Evolutionary conservation across 331 rosid species (phyloP), one percentile per base, ranked within the genome.

Genomic region (Malus hybrid): DNA sequence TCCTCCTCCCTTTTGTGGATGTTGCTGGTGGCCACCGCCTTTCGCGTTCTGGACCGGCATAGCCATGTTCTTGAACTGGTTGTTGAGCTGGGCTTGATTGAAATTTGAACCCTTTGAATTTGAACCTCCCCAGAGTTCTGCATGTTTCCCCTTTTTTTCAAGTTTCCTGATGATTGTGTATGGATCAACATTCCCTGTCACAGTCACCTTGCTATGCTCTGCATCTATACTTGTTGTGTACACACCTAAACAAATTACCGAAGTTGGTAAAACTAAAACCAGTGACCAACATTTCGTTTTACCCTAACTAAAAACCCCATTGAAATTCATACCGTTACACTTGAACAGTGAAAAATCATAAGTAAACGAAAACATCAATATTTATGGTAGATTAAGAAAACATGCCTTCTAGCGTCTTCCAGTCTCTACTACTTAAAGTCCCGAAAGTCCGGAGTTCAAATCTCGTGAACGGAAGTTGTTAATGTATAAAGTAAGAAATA

Each of bases 141-240:
- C 97, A 73, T 86, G 91, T 65, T 94, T 94, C 75, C 99, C 99
- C 4, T 89, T 83, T 34, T 89, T 80, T 65, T 84, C 90, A 55
- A 94, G 93, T 83, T 92, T 94, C 56, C 83, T 84, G 31, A 94
- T 80, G 69, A 94, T 87, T 55, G 48, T 87, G 4, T 77, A 79
- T 59, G 97, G 99, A 84, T 94, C 97, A 65, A 84, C 70, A 29
- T 83, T 72, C 2, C 99, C 99, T n/a, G 90, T 48, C 19, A 94
- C 96, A 11, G 82, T 44, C 56, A 92, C 97, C 77, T 83, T 92
- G 72, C 97, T 97, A 48, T 86, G 96, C 34, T 90, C 99, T n/a
- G 90, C 92, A 87, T 94, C 96, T 86, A 94, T 89, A 15, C 72
- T 76, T 67, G 80, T 84, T 10, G 90, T 73, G 76, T 81, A 89